Evolutionary conservation across 2,329 filamentous ascomycete species (phyloP).

Genomic region (Paramyrothecium sp.): DNA sequence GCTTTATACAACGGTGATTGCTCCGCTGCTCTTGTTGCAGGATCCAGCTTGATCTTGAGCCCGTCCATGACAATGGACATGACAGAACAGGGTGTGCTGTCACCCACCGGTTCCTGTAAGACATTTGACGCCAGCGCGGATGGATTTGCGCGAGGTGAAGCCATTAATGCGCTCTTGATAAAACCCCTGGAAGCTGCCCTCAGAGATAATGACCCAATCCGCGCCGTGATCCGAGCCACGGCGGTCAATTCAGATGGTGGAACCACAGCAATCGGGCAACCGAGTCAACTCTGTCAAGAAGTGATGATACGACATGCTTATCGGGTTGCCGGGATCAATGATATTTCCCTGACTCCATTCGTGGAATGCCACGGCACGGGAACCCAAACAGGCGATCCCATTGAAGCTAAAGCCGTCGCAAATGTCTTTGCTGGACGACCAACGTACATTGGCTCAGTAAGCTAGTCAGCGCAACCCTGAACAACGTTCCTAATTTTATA

Average conservation of each 20-base stretch:
- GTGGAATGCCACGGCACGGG: constrained; percentile 20
- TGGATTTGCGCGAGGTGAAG: constrained; percentile 31
- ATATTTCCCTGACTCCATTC: constrained; percentile 33
- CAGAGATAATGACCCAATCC: constrained; percentile 13
- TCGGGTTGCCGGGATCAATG: constrained; percentile 11
- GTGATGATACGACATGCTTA: constrained; percentile 9
- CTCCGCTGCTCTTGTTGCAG: constrained; percentile 30
- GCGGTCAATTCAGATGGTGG: constrained; percentile 11
- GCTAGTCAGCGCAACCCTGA: not conserved
- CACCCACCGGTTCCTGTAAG: constrained; percentile 18
- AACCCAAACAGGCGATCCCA: constrained; percentile 10
- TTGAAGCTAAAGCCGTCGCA: constrained; percentile 9
- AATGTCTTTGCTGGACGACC: constrained; percentile 3
- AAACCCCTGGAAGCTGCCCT: constrained; percentile 25
- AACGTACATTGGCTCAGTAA: constrained; percentile 8
- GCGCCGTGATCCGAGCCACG: constrained; percentile 12
- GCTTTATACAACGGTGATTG: constrained; percentile 30
- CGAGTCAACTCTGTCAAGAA: constrained; percentile 4
- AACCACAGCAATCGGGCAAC: constrained; percentile 1
- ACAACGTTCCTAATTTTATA: not conserved
- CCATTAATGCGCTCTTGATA: constrained; percentile 23
- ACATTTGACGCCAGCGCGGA: constrained; percentile 28
- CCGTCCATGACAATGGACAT: constrained; percentile 13
- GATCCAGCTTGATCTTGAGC: constrained; percentile 29
- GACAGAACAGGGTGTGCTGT: constrained; percentile 13